phyloP scores from a whole-genome alignment of 192 early-diverging fungal species.

The Umbelopsis sp. region DNA sequence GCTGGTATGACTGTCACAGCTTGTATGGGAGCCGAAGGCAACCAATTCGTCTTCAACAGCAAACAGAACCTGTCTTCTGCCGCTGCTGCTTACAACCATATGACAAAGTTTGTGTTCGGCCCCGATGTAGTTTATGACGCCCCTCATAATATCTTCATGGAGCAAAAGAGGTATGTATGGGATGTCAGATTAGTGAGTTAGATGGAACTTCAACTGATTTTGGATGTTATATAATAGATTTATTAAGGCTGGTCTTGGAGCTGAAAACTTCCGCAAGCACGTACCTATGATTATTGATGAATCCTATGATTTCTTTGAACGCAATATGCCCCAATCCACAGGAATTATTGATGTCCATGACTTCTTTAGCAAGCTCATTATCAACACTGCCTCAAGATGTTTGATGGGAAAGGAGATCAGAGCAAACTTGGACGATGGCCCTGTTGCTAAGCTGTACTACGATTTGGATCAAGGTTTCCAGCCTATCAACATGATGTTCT shows the following conservation, averaged over 20 bases:
- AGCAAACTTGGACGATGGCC: conserved; percentile 65
- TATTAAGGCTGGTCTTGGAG: conserved; percentile 90
- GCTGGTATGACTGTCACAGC: conserved; percentile 89
- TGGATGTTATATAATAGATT: conserved; percentile 58
- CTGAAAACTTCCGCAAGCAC: conserved; percentile 85
- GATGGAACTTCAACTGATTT: neutral
- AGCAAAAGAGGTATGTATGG: conserved; percentile 86
- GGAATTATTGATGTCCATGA: conserved; percentile 72
- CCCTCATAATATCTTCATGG: conserved; percentile 90
- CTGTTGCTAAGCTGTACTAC: conserved; percentile 83
- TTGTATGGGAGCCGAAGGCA: conserved; percentile 88
- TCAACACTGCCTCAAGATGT: conserved; percentile 92
- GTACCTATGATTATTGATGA: conserved; percentile 87
- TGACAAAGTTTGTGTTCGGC: conserved; percentile 96
- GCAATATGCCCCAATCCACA: conserved; percentile 57
- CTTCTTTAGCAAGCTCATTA: conserved; percentile 86
- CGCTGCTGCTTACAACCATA: conserved; percentile 89
- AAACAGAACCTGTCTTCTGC: conserved; percentile 83
- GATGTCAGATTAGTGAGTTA: neutral
- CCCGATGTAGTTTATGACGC: conserved; percentile 96
- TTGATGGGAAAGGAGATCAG: conserved; percentile 96
- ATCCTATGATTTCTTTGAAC: conserved; percentile 74
- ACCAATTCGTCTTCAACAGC: conserved; percentile 96
- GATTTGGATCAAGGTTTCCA: conserved; percentile 92
- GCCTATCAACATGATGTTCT: conserved; percentile 94